phyloP scores from a whole-genome alignment of 352 stramenopile species.

The Phytophthora kernoviae region DNA sequence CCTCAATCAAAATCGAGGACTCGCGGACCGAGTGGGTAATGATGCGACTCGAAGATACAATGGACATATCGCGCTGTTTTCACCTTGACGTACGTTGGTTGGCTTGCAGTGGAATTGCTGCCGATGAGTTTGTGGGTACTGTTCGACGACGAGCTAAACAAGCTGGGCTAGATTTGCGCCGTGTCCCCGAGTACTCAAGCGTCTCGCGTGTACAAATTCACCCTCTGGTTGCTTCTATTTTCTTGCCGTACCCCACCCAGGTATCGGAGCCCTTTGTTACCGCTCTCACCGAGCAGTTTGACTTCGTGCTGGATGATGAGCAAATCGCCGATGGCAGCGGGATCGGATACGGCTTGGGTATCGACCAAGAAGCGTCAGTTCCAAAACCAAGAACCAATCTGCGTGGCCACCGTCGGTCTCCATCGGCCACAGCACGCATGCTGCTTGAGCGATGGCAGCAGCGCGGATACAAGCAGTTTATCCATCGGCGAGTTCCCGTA shows the following conservation, averaged over 20 bases:
- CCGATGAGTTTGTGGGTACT: conserved; percentile 75
- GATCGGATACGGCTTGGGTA: conserved; percentile 72
- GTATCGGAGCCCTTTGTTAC: conserved; percentile 34
- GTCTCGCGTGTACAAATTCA: conserved; percentile 79
- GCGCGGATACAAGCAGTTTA: conserved; percentile 78
- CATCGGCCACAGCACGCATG: conserved; percentile 40
- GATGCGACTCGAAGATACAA: conserved; percentile 66
- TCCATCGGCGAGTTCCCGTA: conserved; percentile 67
- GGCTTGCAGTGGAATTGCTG: conserved; percentile 75
- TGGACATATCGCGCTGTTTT: conserved; percentile 61
- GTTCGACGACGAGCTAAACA: conserved; percentile 74
- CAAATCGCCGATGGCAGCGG: conserved; percentile 62
- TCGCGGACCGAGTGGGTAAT: conserved; percentile 76
- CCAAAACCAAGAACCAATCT: conserved; percentile 20
- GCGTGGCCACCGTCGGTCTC: conserved; percentile 36
- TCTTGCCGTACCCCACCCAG: conserved; percentile 47
- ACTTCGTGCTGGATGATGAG: conserved; percentile 76
- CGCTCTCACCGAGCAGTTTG: conserved; percentile 46
- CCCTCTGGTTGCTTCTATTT: conserved; percentile 67
- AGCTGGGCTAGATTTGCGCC: conserved; percentile 62
- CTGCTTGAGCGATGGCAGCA: conserved; percentile 50
- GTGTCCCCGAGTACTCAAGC: conserved; percentile 77
- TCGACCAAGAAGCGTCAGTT: conserved; percentile 44
- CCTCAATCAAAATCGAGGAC: conserved; percentile 35
- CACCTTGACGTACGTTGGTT: conserved; percentile 82